These are phyloP conservation scores for Lactarius indigo DNA, from an alignment of 768 basidiomycete species.

Conservation along the genomic window DNA sequence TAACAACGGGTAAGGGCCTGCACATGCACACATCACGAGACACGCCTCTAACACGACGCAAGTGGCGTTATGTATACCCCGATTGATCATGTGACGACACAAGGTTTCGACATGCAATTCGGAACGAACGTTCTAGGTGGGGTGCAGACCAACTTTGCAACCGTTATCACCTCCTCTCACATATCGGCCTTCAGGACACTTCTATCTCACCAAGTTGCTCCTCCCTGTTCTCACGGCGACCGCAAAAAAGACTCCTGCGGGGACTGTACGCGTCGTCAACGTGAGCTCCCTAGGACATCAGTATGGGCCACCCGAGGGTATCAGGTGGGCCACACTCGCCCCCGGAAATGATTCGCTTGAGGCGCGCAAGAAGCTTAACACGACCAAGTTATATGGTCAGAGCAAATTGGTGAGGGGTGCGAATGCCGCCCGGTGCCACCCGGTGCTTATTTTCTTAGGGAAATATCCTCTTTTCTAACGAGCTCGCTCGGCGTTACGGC, in stretches of 20 bases:
- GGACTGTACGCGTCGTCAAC: slow-evolving; percentile 30
- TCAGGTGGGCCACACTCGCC: slow-evolving; percentile 7
- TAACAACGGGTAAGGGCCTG: slow-evolving; percentile 6
- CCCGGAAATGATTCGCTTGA: neutral
- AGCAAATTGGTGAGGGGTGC: slow-evolving; percentile 16
- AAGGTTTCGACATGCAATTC: slow-evolving; percentile 27
- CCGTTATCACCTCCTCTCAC: neutral
- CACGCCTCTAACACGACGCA: neutral
- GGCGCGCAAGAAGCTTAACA: neutral
- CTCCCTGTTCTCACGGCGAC: slow-evolving; percentile 29
- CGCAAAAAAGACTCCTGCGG: neutral
- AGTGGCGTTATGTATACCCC: slow-evolving; percentile 19
- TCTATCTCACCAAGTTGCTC: slow-evolving; percentile 27
- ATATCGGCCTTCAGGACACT: slow-evolving; percentile 22
- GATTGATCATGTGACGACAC: slow-evolving; percentile 15
- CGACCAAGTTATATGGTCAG: slow-evolving; percentile 7
- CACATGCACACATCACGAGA: too few relatives aligned
- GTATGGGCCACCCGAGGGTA: neutral
- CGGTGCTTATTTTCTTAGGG: slow-evolving; percentile 7
- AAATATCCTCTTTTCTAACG: slow-evolving; percentile 30
- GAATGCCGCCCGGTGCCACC: neutral
- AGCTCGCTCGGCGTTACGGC: slow-evolving; percentile 29
- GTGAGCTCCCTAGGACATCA: slow-evolving; percentile 15
- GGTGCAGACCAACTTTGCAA: neutral
- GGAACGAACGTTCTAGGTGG: slow-evolving; percentile 26